Base-by-base conservation (phyloP, 2,329 filamentous ascomycete genomes). In the Microascus cirrosus region DNA sequence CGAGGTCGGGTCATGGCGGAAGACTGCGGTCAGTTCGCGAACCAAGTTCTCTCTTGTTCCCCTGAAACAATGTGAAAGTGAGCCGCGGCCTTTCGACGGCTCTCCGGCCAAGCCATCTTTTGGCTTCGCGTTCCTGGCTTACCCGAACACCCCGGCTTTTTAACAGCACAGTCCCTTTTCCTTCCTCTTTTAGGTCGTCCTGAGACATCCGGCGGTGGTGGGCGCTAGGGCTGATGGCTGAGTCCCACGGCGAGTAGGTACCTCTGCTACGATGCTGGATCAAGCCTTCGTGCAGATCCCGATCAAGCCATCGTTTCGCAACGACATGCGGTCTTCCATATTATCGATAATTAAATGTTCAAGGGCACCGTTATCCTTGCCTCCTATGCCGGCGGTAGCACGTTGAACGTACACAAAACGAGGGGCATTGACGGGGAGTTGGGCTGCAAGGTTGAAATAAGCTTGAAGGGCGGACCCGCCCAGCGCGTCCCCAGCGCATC, bases 181-280 rank as follows among this genome's bases (percentile, higher is more conserved):
- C 39, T 7, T 55, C 25, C n/a, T 48, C 18, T 24, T 18, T 13
- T 25, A 48, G 24, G 28, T 10, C 13, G 20, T 20, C 48, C 55
- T 57, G 55, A 57, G 55, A 57, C 55, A 53, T 25, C 48, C 48
- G 28, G 7, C 4, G 48, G 34, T 2, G 55, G 55, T 57, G 55
- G n/a, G 55, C 32, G 55, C 34, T 53, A 57, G 32, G 55, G 55
- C 55, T 53, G 55, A 53, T 52, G n/a, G 45, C 25, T 15, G 39
- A 18, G 6, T 45, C 39, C 18, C 13, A 50, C n/a, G n/a, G n/a
- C n/a, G 55, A 32, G 50, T 53, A 48, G 39, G 39, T 57, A 8
- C 28, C 8, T 48, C 22, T 32, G 55, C 25, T 51, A 51, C 42
- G 51, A 56, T 56, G 55, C 55, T 24, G 18, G 25, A 42, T 8